A percentile compares a stretch with the other conserved stretches of the same genome.
Evolutionary conservation across 1,139 yeast genomes (phyloP).

Genomic region (Taphrina communis): DNA sequence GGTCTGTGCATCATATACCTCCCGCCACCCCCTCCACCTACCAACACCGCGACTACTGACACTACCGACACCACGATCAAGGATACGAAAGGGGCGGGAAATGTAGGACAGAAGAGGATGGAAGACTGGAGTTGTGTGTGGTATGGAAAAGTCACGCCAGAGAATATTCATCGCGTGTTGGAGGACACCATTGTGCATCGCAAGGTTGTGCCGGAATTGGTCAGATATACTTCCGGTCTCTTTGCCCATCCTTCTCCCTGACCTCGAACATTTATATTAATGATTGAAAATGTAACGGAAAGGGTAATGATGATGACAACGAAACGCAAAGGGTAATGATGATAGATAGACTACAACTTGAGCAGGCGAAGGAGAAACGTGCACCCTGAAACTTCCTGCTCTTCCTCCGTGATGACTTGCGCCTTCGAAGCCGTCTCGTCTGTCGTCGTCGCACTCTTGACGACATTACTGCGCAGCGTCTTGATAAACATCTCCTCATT

Average conservation of each 20-base stretch:
- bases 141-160: slow-evolving; percentile 28
- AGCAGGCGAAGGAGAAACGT: slow-evolving; percentile 79
- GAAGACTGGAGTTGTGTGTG: slow-evolving; percentile 29
- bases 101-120: neutral
- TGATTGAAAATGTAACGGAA: neutral
- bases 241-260: neutral
- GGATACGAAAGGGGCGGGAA: neutral
- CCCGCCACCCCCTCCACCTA: neutral
- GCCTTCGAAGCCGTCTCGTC: neutral
- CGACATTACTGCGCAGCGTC: slow-evolving; percentile 62
- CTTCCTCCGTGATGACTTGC: slow-evolving; percentile 80
- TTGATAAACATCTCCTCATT: slow-evolving; percentile 75
- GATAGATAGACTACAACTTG: slow-evolving; percentile 49
- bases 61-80: neutral
- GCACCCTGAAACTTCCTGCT: slow-evolving; percentile 86
- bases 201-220: neutral
- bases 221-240: slow-evolving; percentile 20
- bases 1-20: slow-evolving; percentile 17
- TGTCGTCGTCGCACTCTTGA: slow-evolving; percentile 47
- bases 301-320: neutral
- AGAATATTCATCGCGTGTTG: slow-evolving; percentile 15
- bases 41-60: neutral
- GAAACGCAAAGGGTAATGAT: neutral
- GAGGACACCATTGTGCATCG: slow-evolving; percentile 4
- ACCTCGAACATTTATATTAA: too few species aligned